Percentiles rank a stretch among this genome's conserved stretches.
Evolutionary conservation across 2,329 filamentous ascomycete genomes (phyloP).

Genomic region (Dothidotthia symphoricarpi): DNA sequence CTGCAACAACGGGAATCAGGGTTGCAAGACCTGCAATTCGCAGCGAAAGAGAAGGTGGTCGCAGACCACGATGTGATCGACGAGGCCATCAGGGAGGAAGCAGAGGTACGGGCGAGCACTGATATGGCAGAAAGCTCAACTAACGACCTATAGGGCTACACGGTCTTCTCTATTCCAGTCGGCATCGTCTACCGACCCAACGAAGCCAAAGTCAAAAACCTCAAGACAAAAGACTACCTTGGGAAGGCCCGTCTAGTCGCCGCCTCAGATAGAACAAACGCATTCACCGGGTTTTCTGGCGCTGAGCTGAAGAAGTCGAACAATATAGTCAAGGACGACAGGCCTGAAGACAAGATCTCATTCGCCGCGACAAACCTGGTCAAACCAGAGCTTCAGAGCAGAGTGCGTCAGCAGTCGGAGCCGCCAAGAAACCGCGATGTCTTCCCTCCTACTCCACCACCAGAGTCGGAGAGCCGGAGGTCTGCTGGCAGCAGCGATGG

Average conservation of each 20-base stretch:
- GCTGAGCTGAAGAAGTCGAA: slow-evolving; percentile 72
- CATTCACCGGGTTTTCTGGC: slow-evolving; percentile 77
- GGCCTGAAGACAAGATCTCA: slow-evolving; percentile 79
- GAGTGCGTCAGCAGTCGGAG: slow-evolving; percentile 77
- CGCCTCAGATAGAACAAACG: slow-evolving; percentile 75
- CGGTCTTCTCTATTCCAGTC: slow-evolving; percentile 96
- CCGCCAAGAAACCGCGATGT: slow-evolving; percentile 75
- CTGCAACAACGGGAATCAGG: slow-evolving; percentile 87
- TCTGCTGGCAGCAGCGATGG: slow-evolving; percentile 31
- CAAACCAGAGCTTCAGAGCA: slow-evolving; percentile 76
- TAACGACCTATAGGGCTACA: slow-evolving; percentile 71
- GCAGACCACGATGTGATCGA: slow-evolving; percentile 97
- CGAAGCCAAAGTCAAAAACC: slow-evolving; percentile 95
- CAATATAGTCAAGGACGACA: slow-evolving; percentile 66
- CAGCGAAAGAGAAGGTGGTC: slow-evolving; percentile 92
- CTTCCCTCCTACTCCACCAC: slow-evolving; percentile 97
- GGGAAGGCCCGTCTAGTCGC: slow-evolving; percentile 94
- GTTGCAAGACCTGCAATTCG: slow-evolving; percentile 85
- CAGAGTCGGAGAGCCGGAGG: slow-evolving; percentile 70
- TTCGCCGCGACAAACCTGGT: slow-evolving; percentile 92
- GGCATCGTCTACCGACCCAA: slow-evolving; percentile 94
- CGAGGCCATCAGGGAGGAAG: slow-evolving; percentile 89
- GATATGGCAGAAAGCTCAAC: slow-evolving; percentile 1
- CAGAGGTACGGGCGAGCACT: slow-evolving; percentile 63
- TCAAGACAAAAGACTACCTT: slow-evolving; percentile 96